Evolutionary conservation across 2,329 filamentous ascomycete genomes (phyloP), one percentile per base, ranked within the genome.

Genomic region (Epichloe uncinata): DNA sequence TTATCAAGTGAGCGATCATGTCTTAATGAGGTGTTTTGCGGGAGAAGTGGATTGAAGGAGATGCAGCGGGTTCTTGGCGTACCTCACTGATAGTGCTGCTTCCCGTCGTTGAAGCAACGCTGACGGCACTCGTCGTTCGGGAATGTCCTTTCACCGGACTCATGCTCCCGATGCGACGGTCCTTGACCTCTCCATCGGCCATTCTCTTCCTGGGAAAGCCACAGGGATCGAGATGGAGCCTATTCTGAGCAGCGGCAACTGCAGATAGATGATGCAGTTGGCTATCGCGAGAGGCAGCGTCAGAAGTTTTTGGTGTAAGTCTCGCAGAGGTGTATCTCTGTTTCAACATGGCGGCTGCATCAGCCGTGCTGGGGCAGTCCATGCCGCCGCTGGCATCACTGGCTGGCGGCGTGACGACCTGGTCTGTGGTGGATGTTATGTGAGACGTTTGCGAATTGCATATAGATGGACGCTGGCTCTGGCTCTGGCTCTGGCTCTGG

Each of bases 31-130:
- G 34, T 37, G 38, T 38, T 34, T 36, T 42, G 22, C 22, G 34
- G 12, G 13, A 37, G 7, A 42, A n/a, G 3, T 8, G 12, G 9
- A 3, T 13, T 12, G 18, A 26, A 26, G 8, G 8, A 18, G 3
- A 13, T 30, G 1, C 8, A 11, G 26, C 26, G 26, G 8, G 26
- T 30, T 30, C 26, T 9, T 30, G 13, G 20, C 73, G 58, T 73
- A 93, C 85, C 75, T 94, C 87, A 64, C 85, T 84, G 57, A 91
- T 86, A 57, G 81, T 83, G 60, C 78, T 86, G 60, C 78, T 86
- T 45, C 79, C 75, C 45, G 77, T 72, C 44, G 77, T 74, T 1
- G 78, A 81, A 38, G 71, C 69, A 55, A 73, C 68, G 63, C 78
- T 81, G 52, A 86, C 71, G 50, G 81, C 74, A 63, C 87, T 91